Evolutionary conservation across 306 rosid genomes (phyloP), one percentile per base, ranked within the genome.

Genomic region (Ochetophila trinervis): DNA sequence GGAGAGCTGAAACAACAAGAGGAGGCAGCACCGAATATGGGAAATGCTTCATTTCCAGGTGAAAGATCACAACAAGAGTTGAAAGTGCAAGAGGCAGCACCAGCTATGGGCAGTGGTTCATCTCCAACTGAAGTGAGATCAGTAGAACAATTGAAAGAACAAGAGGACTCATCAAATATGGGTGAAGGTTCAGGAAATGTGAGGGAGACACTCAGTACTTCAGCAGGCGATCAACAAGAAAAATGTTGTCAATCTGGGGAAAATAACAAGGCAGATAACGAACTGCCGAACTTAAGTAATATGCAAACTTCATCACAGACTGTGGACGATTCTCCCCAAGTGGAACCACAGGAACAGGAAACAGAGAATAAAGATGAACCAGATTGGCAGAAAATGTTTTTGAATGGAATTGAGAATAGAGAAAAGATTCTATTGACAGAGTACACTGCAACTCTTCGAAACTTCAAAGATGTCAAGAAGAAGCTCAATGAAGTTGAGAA

Each of bases 391-490:
- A 50, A 81, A 53, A 56, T 90, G 88, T 90, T 82, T 68, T 50
- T 73, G 67, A 73, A 63, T 57, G 99, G 97, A 76, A 64, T 94
- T 77, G 86, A 82, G 67, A 86, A 75, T 30, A 88, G 78, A 73
- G 97, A 94, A 71, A 84, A 78, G 67, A 69, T 67, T 51, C 78
- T 94, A 70, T 54, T 94, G 72, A 54, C 61, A 5, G 96, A 94
- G 80, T 94, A 94, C 74, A 94, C 99, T 7, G 63, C 74, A 74
- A 85, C 86, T 58, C 97, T 94, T 57, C 82, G 95, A 65, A 88
- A 71, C 81, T 94, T 84, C 82, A 90, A 85, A 84, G 97, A 81
- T 0, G 58, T 87, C 62, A 90, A 90, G 86, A 94, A 86, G 86
- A 79, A 63, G 78, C 86, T 90, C 3, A 15, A 23, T 18, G 97